Conservation (phyloP, 1,139 yeast species). For the Debaryomyces udenii region DNA sequence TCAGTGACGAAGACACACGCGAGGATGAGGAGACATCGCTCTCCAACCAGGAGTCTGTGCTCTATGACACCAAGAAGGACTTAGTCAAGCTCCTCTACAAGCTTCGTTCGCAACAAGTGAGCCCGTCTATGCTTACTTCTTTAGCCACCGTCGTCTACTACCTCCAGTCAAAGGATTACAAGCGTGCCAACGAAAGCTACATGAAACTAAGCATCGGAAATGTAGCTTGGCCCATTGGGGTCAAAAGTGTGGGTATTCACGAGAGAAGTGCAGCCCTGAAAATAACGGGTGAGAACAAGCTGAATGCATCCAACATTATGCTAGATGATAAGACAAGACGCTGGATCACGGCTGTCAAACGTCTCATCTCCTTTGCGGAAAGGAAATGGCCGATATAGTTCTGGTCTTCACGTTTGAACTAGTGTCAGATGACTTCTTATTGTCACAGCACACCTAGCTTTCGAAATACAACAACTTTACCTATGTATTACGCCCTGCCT, state of each 20-base stretch:
- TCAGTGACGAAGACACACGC: background rate
- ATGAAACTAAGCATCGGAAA: conserved; percentile 81
- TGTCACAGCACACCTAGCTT: too few species aligned
- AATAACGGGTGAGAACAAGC: conserved; percentile 43
- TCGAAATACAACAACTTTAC: too few species aligned
- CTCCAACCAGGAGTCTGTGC: conserved; percentile 18
- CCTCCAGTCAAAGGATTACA: conserved; percentile 56
- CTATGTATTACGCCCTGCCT: too few species aligned
- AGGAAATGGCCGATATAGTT: conserved; percentile 3
- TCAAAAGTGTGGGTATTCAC: conserved; percentile 78
- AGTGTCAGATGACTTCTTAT: too few species aligned
- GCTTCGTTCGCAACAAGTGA: conserved; percentile 53
- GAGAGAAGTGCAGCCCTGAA: conserved; percentile 58
- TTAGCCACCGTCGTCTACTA: conserved; percentile 63
- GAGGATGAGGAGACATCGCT: conserved; percentile 11
- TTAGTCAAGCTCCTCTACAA: conserved; percentile 62
- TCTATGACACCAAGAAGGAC: conserved; percentile 60
- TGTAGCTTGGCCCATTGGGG: conserved; percentile 94
- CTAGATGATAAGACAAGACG: conserved; percentile 71
- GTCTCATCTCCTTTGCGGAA: conserved; percentile 57
- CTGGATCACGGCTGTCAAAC: conserved; percentile 77
- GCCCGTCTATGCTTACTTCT: conserved; percentile 51
- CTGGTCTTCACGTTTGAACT: too few species aligned
- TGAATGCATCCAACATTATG: conserved; percentile 70
- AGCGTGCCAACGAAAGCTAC: conserved; percentile 69